Percentiles rank a stretch among this genome's conserved stretches.
Evolutionary conservation across 805 yeast genomes (phyloP).

Genomic region (Cyberlindnera samutprakarnensis): DNA sequence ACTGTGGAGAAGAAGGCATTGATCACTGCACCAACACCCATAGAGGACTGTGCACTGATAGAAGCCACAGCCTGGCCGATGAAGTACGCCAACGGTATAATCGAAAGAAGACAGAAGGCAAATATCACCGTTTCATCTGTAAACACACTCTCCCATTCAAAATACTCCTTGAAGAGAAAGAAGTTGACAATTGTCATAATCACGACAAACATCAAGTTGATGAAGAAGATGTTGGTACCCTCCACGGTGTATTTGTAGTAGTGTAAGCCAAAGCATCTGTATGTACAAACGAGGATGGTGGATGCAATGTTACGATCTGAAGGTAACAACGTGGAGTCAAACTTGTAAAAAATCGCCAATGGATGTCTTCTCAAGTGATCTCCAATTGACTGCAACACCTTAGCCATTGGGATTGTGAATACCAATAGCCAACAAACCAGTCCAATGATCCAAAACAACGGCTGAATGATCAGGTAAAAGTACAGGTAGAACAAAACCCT

Average conservation of each 20-base stretch:
- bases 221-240: conserved; percentile 89
- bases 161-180: conserved; percentile 47
- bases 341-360: conserved; percentile 70
- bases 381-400: conserved; percentile 58
- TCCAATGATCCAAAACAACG: conserved; percentile 50
- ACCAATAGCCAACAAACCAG: conserved; percentile 73
- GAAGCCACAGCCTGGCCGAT: conserved; percentile 99
- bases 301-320: conserved; percentile 26
- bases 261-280: conserved; percentile 85
- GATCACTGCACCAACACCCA: conserved; percentile 98
- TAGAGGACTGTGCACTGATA: conserved; percentile 94
- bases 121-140: conserved; percentile 66
- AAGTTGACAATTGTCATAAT: conserved; percentile 76
- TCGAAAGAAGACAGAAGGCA: conserved; percentile 68
- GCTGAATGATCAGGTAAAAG: conserved; percentile 65
- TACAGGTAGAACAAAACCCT: conserved; percentile 67
- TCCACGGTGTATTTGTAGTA: conserved; percentile 95
- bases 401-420: conserved; percentile 90
- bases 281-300: conserved; percentile 76
- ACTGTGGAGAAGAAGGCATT: conserved; percentile 96
- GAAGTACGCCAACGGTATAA: conserved; percentile 91
- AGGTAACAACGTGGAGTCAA: conserved; percentile 31
- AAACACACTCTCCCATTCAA: conserved; percentile 24
- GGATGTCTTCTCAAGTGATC: conserved; percentile 87
- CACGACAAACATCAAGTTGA: conserved; percentile 76